Conservation (phyloP, 768 basidiomycete genomes). For the Boletellus ananiceps region DNA sequence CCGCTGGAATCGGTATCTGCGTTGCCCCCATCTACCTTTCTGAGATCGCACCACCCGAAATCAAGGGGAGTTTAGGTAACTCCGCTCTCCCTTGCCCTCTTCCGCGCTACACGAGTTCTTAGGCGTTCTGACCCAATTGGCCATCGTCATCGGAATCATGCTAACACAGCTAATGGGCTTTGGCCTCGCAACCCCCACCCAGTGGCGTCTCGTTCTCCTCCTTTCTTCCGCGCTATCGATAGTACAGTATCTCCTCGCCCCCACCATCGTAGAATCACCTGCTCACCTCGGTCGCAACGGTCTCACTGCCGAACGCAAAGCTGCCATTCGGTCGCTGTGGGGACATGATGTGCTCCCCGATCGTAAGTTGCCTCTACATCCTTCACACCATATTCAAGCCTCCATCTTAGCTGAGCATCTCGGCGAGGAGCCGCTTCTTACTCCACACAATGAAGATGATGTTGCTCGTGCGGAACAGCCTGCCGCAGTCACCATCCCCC, state of each 20-base stretch:
- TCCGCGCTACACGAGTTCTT: not conserved
- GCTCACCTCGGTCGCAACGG: conserved; percentile 55
- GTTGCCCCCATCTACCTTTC: conserved; percentile 83
- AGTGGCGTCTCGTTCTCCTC: conserved; percentile 70
- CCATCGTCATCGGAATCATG: conserved; percentile 83
- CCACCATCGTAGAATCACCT: conserved; percentile 65
- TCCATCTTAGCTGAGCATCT: conserved; percentile 20
- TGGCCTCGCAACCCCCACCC: conserved; percentile 55
- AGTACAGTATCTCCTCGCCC: conserved; percentile 52
- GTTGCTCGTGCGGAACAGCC: conserved; percentile 20
- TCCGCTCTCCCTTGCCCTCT: not conserved
- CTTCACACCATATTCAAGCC: conserved; percentile 2
- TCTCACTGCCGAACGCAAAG: conserved; percentile 45
- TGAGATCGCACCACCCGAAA: conserved; percentile 74
- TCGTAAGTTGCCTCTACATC: conserved; percentile 15
- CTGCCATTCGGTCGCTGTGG: conserved; percentile 52
- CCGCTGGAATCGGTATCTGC: conserved; percentile 68
- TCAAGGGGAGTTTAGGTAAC: conserved; percentile 71
- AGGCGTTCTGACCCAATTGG: conserved; percentile 81
- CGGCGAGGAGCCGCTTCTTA: conserved; percentile 26
- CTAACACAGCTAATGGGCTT: conserved; percentile 78
- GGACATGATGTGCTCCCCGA: conserved; percentile 29
- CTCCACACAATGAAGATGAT: conserved; percentile 13
- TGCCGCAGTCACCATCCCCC: conserved; percentile 44
- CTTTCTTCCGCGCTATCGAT: conserved; percentile 54